These are phyloP conservation scores for Leptodermis oblonga DNA, from an alignment of 257 asterid genomes.

Conservation along the genomic window DNA sequence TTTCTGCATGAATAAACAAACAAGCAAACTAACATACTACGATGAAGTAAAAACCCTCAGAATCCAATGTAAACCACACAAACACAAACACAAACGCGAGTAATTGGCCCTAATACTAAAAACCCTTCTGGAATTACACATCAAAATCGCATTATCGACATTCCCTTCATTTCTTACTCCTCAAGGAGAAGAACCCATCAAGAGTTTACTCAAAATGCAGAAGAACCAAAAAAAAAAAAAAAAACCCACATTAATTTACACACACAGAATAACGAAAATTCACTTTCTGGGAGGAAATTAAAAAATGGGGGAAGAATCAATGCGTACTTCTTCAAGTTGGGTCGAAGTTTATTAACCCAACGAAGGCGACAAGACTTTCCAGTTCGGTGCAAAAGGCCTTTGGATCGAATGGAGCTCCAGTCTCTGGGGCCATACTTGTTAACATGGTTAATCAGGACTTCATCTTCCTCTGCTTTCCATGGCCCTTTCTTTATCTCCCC, in stretches of 20 bases:
- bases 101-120: no score
- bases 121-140: no score
- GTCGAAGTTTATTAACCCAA: slow-evolving; percentile 94
- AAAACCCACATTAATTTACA: no score
- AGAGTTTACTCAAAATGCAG: no score
- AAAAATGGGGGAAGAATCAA: no score
- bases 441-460: slow-evolving; percentile 67
- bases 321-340: slow-evolving; percentile 47
- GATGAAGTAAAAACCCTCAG: no score
- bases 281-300: no score
- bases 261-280: neutral
- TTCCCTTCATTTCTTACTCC: no score
- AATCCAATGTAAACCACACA: neutral
- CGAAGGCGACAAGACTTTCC: slow-evolving; percentile 98
- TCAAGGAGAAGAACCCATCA: no score
- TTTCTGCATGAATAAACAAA: neutral
- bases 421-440: slow-evolving; percentile 67
- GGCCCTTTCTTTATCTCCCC: slow-evolving; percentile 88
- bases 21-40: slow-evolving; percentile 3
- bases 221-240: no score
- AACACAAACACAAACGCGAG: neutral
- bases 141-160: no score
- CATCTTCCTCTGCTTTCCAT: slow-evolving; percentile 85
- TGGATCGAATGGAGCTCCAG: slow-evolving; percentile 99
- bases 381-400: slow-evolving; percentile 83